Evolutionary conservation across 169 alveolate species (phyloP).

Genomic region (Amoebophrya sp.): DNA sequence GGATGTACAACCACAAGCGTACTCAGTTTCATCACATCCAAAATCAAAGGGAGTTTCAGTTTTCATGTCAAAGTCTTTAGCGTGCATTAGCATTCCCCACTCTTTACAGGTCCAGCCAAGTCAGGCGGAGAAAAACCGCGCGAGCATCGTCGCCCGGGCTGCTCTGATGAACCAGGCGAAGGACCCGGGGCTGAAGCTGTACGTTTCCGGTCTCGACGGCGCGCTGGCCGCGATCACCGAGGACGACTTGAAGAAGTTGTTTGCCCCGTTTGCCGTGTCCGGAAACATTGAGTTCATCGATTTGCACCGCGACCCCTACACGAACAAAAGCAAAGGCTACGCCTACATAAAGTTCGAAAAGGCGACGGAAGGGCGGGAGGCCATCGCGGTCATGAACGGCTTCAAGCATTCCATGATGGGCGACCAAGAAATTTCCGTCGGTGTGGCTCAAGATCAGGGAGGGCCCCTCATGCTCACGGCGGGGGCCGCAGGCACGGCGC

Average conservation of each 20-base stretch:
- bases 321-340: slow-evolving; percentile 3
- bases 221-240: slow-evolving; percentile 23
- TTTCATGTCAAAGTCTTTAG: not conserved
- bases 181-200: slow-evolving; percentile 24
- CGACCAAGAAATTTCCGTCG: not conserved
- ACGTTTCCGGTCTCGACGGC: not conserved
- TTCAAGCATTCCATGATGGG: not conserved
- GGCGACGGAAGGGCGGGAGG: not conserved
- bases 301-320: not conserved
- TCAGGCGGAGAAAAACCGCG: slow-evolving; percentile 31
- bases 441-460: not conserved
- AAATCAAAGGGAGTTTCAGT: not conserved
- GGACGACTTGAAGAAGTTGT: slow-evolving; percentile 11
- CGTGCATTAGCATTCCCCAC: not conserved
- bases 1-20: too few species aligned
- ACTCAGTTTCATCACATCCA: too few species aligned
- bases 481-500: not conserved
- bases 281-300: not conserved
- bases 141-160: not conserved
- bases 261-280: not conserved
- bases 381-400: slow-evolving; percentile 22
- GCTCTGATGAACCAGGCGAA: not conserved
- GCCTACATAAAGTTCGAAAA: not conserved
- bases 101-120: not conserved
- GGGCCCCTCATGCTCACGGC: slow-evolving; percentile 24